Base-by-base conservation (phyloP, 768 basidiomycete genomes). In the Termitomyces sp. region DNA sequence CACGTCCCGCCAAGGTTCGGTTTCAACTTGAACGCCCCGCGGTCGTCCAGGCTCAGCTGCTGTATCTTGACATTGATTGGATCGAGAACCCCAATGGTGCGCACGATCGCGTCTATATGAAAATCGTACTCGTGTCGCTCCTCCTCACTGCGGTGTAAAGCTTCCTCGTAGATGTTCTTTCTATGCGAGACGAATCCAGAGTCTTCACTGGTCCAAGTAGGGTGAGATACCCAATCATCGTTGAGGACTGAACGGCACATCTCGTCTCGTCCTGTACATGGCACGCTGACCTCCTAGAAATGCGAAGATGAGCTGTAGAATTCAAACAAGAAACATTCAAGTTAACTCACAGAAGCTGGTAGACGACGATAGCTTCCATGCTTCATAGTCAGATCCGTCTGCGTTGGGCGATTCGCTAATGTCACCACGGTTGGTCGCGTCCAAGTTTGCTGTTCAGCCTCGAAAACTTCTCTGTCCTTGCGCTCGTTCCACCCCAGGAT, bases 91-190 rank as follows among this genome's bases (percentile, higher is more conserved):
- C 83, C 79, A 65, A 98, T 95, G 4, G 96, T 97, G 55, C 95
- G 88, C 10, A 86, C 82, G 66, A 98, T 89, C 7, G 95, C 95
- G 69, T 98, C 96, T 66, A 98, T 92, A 70, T 98, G 94, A 77
- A 97, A 98, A 71, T 98, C 96, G 70, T 98, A 99, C 72, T 98
- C 96, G 71, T 99, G 97, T 6, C 97, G 86, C 70, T 99, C 97
- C 71, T 99, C 97, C 68, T 99, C 97, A 52, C 89, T 90, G 38
- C 95, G 89, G 74, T 98, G 95, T 10, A 98, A 80, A 0, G 95
- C 95, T 68, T 98, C 97, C 71, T 98, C 97, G 72, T 91, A 99
- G 1, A 88, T 81, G 72, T 98, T 99, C 81, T 96, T 97, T 75
- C 90, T 89, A 70, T 94, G 89, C 0, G 92, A 84, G 61, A 90